Evolutionary conservation across 805 yeast species (phyloP).

Genomic region (Yamadazyma tumulicola): DNA sequence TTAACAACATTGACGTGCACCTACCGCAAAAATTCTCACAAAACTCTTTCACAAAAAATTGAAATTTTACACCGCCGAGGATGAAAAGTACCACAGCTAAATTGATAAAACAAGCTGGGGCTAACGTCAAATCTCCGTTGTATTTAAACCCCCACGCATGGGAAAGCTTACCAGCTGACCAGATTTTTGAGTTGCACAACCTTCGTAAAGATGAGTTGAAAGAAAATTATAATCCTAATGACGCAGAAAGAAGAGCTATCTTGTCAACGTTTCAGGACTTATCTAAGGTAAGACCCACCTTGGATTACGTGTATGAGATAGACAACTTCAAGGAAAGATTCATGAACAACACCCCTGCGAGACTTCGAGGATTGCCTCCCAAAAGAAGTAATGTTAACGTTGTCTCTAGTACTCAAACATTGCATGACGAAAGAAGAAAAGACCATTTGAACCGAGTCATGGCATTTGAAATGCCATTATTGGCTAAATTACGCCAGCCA

Average conservation of each 20-base stretch:
- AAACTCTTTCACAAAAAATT: conserved; percentile 5
- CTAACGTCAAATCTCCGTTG: conserved; percentile 22
- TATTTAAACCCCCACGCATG: conserved; percentile 65
- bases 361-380: conserved; percentile 35
- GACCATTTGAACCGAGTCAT: conserved; percentile 78
- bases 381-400: conserved; percentile 35
- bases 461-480: conserved; percentile 87
- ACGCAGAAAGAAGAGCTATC: conserved; percentile 58
- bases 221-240: conserved; percentile 45
- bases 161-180: conserved; percentile 64
- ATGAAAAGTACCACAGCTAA: background rate
- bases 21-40: no score
- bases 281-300: conserved; percentile 24
- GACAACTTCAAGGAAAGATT: conserved; percentile 41
- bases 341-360: conserved; percentile 39
- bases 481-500: conserved; percentile 69
- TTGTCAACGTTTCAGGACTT: conserved; percentile 36
- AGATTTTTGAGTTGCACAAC: conserved; percentile 57
- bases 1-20: no score
- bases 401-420: conserved; percentile 31
- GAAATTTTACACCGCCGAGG: background rate
- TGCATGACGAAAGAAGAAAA: conserved; percentile 59
- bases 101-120: conserved; percentile 7
- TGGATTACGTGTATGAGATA: conserved; percentile 39
- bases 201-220: conserved; percentile 49